These are phyloP conservation scores for Aspergillus pseudoviridinutans DNA, from an alignment of 2,329 filamentous ascomycete species.

Conservation along the genomic window DNA sequence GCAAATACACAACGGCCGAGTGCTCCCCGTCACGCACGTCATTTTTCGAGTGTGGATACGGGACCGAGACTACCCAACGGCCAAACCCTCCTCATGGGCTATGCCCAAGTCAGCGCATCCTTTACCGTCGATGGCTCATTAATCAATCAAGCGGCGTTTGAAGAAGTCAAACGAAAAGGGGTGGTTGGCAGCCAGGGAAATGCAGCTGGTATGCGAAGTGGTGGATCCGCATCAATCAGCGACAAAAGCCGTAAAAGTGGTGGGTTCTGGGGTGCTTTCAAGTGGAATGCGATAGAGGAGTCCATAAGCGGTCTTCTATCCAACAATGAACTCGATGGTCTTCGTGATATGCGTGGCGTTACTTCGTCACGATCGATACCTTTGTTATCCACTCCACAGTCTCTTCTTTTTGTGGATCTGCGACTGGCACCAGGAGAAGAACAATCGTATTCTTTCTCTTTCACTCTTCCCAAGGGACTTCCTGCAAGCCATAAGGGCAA, in stretches of 20 bases:
- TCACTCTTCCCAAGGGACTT: slow-evolving; percentile 80
- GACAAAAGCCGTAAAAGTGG: slow-evolving; percentile 59
- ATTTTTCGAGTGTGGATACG: slow-evolving; percentile 42
- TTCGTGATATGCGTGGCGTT: slow-evolving; percentile 90
- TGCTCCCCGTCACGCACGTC: slow-evolving; percentile 36
- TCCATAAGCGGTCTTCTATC: slow-evolving; percentile 86
- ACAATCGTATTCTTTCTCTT: slow-evolving; percentile 79
- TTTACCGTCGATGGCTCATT: slow-evolving; percentile 90
- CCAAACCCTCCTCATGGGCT: slow-evolving; percentile 95
- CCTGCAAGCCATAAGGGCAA: slow-evolving; percentile 88
- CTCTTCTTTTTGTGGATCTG: slow-evolving; percentile 91
- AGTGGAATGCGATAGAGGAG: slow-evolving; percentile 83
- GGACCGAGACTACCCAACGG: slow-evolving; percentile 17
- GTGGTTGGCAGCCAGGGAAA: slow-evolving; percentile 79
- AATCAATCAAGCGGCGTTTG: slow-evolving; percentile 83
- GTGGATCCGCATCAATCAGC: slow-evolving; percentile 42
- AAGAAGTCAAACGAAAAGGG: slow-evolving; percentile 92
- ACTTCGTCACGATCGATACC: slow-evolving; percentile 84
- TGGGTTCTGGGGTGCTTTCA: slow-evolving; percentile 76
- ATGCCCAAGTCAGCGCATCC: slow-evolving; percentile 86
- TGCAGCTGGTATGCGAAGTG: slow-evolving; percentile 66
- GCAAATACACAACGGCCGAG: slow-evolving; percentile 51
- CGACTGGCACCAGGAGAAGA: slow-evolving; percentile 84
- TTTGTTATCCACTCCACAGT: slow-evolving; percentile 90
- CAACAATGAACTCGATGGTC: slow-evolving; percentile 80